Conservation (phyloP, 2,329 filamentous ascomycete species). For the Aspergillus sp. region DNA sequence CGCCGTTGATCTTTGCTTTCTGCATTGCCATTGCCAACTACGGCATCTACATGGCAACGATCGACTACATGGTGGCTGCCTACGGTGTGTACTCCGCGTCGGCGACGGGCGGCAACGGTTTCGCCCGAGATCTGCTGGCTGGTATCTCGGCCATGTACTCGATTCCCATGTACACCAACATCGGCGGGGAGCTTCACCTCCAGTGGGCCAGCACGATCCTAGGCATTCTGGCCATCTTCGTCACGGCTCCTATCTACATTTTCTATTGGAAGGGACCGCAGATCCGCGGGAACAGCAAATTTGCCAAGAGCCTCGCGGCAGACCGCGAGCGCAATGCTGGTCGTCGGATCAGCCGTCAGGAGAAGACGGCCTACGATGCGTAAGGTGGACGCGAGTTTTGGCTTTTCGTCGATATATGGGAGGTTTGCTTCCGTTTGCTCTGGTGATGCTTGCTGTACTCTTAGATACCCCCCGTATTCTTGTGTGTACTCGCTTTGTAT, state of each 20-base stretch:
- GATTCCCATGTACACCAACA: constrained; percentile 51
- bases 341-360: constrained; percentile 11
- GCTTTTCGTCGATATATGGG: no score
- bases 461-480: no score
- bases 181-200: constrained; percentile 36
- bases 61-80: constrained; percentile 68
- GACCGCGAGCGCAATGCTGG: constrained; percentile 13
- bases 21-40: constrained; percentile 67
- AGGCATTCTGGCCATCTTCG: constrained; percentile 40
- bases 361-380: not conserved
- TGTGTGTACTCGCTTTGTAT: no score
- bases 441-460: no score
- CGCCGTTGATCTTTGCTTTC: constrained; percentile 53
- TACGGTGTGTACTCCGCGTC: constrained; percentile 66
- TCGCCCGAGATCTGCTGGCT: constrained; percentile 62
- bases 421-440: not conserved
- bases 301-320: constrained; percentile 37
- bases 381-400: no score
- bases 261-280: constrained; percentile 49
- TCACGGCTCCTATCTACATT: constrained; percentile 46
- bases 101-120: constrained; percentile 67
- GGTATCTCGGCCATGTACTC: constrained; percentile 62
- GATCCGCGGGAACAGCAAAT: constrained; percentile 43
- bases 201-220: constrained; percentile 48
- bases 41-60: constrained; percentile 65